Evolutionary conservation across 306 rosid species (phyloP), one percentile per base, ranked within the genome.

Genomic region (Delonix regia): DNA sequence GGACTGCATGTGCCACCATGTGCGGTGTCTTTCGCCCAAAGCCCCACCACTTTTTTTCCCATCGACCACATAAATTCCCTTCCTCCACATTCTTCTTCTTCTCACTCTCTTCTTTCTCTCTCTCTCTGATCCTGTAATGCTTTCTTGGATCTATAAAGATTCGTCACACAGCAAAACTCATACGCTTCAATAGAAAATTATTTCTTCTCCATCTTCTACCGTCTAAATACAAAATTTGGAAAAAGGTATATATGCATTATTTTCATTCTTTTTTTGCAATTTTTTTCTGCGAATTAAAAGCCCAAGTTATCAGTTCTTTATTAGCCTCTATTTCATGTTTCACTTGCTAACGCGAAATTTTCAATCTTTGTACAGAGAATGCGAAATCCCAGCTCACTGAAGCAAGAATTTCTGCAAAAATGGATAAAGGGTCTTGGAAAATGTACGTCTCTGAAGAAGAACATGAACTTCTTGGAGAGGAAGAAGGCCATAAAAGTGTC

Each of bases 1-100:
- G 5, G n/a, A 5, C 83, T 79, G 89, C 98, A 94, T 90, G 98
- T 94, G 98, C 97, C 76, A 85, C 87, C 98, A 94, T 92, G 97
- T 94, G 98, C 88, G 83, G 74, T 92, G 98, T 94, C 96, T 87
- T 84, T 83, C 94, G 89, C 94, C 82, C 61, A 0, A 25, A 55
- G 93, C 48, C 94, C 98, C 98, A 85, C 96, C 88, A 85, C 59
- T 62, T 69, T 84, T 71, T 51, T 68, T 2, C 89, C 89, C 77
- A 82, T 84, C 83, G 7, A 81, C 73, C 95, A 87, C 94, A 85
- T 94, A 91, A 84, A 94, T 94, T 87, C 84, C 44, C 82, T 82
- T 83, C 80, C 83, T 63, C 19, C 88, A 53, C 88, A 71, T 80
- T 85, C 88, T 86, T 76, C 84, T 28, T 69, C 80, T 82, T 81